A percentile compares a stretch with the other conserved stretches of the same genome.
Evolutionary conservation across 495 filamentous ascomycete genomes (phyloP).

Genomic region (Thermothielavioides terrestris): DNA sequence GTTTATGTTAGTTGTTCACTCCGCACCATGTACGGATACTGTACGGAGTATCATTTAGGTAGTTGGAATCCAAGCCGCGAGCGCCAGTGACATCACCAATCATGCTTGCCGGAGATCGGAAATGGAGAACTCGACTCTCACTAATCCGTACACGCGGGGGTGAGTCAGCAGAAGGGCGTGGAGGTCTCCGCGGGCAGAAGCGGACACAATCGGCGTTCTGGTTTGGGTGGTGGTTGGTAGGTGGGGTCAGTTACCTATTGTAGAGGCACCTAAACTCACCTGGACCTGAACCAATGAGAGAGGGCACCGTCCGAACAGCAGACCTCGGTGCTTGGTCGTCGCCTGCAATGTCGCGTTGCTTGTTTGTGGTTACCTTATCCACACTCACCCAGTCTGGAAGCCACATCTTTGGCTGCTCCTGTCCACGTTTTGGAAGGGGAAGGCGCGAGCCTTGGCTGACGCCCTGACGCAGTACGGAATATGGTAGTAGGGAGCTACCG

Average conservation of each 20-base stretch:
- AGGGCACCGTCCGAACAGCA: conserved; percentile 1
- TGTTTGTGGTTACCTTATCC: no score
- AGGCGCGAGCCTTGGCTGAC: neutral
- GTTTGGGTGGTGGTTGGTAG: neutral
- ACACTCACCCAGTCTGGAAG: conserved; percentile 1
- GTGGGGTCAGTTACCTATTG: no score
- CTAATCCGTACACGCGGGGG: neutral
- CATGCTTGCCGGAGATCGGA: neutral
- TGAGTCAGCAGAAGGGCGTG: neutral
- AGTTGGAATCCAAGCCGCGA: neutral
- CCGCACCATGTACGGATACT: no score
- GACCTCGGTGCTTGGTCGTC: no score
- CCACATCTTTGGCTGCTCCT: neutral
- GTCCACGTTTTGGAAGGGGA: neutral
- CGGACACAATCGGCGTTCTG: neutral
- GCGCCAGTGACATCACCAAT: neutral
- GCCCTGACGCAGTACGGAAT: no score
- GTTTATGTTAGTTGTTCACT: no score
- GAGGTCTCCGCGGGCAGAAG: conserved; percentile 5
- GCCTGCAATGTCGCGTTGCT: no score
- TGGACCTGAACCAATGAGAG: neutral
- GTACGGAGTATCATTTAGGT: no score
- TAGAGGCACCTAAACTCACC: neutral
- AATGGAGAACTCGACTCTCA: neutral
- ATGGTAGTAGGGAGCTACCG: no score